Evolutionary conservation across 306 rosid species (phyloP).

Genomic region (Corylus americana): DNA sequence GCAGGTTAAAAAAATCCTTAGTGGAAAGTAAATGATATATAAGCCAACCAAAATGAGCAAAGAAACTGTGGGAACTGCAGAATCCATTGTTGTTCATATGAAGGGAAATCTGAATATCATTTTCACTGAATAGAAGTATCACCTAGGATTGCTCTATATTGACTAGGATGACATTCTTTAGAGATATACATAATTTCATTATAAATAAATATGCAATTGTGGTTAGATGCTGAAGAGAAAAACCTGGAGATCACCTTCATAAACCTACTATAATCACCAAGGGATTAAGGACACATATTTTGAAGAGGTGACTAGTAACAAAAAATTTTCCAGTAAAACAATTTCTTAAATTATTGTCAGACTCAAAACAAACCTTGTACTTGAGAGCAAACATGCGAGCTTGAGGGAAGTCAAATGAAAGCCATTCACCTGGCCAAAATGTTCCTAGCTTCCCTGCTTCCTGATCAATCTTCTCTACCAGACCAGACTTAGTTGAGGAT

Average conservation of each 20-base stretch:
- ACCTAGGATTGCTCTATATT: neutral
- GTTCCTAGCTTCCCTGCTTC: conserved; percentile 95
- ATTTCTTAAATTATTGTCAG: conserved; percentile 17
- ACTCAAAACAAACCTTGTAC: conserved; percentile 72
- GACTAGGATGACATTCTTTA: neutral
- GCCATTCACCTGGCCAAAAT: conserved; percentile 99
- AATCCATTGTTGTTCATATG: neutral
- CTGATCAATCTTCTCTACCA: conserved; percentile 96
- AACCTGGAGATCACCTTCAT: conserved; percentile 17
- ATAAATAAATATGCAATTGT: conserved; percentile 42
- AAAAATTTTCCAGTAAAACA: neutral
- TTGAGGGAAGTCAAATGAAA: conserved; percentile 77
- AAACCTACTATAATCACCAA: conserved; percentile 14
- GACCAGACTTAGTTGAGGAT: conserved; percentile 70
- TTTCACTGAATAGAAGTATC: neutral
- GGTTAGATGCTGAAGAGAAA: conserved; percentile 40
- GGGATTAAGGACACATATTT: conserved; percentile 23
- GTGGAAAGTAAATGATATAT: conserved; percentile 17
- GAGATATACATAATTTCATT: neutral
- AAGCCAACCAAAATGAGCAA: conserved; percentile 12
- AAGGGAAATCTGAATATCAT: neutral
- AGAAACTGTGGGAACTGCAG: conserved; percentile 15
- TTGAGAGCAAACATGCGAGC: conserved; percentile 87
- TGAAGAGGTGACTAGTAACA: neutral
- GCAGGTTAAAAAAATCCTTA: conserved; percentile 20